A percentile compares a stretch with the other conserved stretches of the same genome.
These are phyloP conservation scores for Coemansia sp. DNA, from an alignment of 192 early-diverging fungal species.

Conservation along the genomic window DNA sequence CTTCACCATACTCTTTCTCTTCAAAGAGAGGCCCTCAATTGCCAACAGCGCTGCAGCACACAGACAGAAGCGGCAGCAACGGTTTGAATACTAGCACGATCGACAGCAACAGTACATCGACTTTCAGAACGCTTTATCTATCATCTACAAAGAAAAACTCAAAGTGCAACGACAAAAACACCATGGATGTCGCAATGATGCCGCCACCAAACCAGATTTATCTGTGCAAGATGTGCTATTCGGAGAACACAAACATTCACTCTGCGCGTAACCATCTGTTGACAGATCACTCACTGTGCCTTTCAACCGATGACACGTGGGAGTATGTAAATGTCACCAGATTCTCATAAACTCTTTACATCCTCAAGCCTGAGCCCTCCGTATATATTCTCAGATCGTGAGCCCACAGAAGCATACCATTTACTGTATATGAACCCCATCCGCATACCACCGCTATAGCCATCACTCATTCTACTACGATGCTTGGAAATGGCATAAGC, in stretches of 20 bases:
- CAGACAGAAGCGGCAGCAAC: background rate
- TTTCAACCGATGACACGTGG: slow-evolving; percentile 46
- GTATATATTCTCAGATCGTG: background rate
- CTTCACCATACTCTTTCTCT: background rate
- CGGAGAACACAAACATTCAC: slow-evolving; percentile 50
- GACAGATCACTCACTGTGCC: slow-evolving; percentile 26
- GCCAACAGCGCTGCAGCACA: background rate
- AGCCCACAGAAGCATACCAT: background rate
- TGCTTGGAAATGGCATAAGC: background rate
- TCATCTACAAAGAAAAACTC: background rate
- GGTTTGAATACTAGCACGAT: background rate
- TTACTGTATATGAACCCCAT: background rate
- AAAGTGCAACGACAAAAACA: background rate
- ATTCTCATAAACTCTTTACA: background rate
- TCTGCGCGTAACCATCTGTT: slow-evolving; percentile 53
- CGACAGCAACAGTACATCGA: background rate
- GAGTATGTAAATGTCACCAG: slow-evolving; percentile 34
- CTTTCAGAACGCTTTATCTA: background rate
- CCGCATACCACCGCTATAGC: background rate
- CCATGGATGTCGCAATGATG: slow-evolving; percentile 32
- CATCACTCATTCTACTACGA: background rate
- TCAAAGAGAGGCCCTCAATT: background rate
- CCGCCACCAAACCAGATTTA: slow-evolving; percentile 50
- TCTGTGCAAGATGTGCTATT: slow-evolving; percentile 55
- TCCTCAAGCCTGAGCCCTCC: background rate